Conservation (phyloP, 1,284 basidiomycete genomes). For the Neonothopanus nambi region DNA sequence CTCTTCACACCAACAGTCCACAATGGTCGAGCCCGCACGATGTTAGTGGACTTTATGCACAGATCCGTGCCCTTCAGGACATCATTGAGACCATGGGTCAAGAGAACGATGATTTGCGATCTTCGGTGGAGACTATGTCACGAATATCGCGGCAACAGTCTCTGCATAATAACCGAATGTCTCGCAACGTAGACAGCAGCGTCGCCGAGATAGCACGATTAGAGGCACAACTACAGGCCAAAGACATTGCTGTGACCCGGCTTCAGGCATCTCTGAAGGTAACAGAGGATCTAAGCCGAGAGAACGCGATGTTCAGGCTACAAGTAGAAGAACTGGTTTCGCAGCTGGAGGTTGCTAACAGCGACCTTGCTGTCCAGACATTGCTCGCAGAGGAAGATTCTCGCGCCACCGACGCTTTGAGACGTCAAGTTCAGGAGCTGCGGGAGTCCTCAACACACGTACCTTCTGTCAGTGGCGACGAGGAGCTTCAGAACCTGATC, state of each 20-base stretch:
- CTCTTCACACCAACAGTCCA: background rate
- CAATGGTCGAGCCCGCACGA: background rate
- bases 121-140: slow-evolving; percentile 9
- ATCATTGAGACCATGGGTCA: slow-evolving; percentile 6
- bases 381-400: slow-evolving; percentile 12
- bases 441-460: slow-evolving; percentile 15
- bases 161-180: slow-evolving; percentile 3
- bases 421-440: slow-evolving; percentile 16
- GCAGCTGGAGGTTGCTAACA: slow-evolving; percentile 8
- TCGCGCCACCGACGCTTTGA: slow-evolving; percentile 11
- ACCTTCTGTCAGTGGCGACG: slow-evolving; percentile 16
- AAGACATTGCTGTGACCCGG: slow-evolving; percentile 3
- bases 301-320: slow-evolving; percentile 15
- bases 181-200: background rate
- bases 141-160: slow-evolving; percentile 5
- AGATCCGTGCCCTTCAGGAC: slow-evolving; percentile 12
- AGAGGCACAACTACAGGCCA: slow-evolving; percentile 3
- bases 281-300: slow-evolving; percentile 13
- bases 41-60: slow-evolving; percentile 4
- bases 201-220: slow-evolving; percentile 5
- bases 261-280: slow-evolving; percentile 5
- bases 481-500: slow-evolving; percentile 20
- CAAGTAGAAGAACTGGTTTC: slow-evolving; percentile 12
- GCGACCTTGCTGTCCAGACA: slow-evolving; percentile 16
- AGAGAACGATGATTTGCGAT: slow-evolving; percentile 14